Base-by-base conservation (phyloP, 441 rosid species). In the Metrosideros polymorpha region DNA sequence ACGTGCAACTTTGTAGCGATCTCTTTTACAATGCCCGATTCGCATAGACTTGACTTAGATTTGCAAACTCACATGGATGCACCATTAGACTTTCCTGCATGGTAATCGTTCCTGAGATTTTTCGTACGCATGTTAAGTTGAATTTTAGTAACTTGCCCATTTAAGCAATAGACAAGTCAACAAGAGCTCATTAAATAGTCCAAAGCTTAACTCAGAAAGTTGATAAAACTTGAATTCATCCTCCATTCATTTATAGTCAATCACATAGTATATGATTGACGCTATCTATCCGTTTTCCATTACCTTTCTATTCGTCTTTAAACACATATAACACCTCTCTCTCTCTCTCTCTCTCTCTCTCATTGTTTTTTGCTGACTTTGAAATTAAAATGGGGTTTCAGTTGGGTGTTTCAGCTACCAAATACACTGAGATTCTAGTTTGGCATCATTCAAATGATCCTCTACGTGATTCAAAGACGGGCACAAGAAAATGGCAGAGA, bases 351-450 rank as follows among this genome's bases (percentile, higher is more conserved):
- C 55, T 32, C 42, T 85, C 52, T 47, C 45, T 47, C 56, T 61
- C 53, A 39, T 49, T 66, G 42, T 24, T 15, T 50, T 61, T 17
- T 50, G 54, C 50, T 9, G 52, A 51, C 55, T 10, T 39, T 15
- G 4, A 35, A 85, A 39, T 19, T 19, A 63, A 63, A 4, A 32
- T 63, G 76, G 25, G 43, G 24, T 12, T 18, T 25, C 25, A 29
- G 71, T 29, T 53, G 54, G 45, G 22, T 15, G 53, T 51, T 75
- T 51, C 94, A 96, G 98, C 54, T 92, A 61, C 98, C 98, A 79
- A 96, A 94, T 88, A 90, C 93, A 56, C 84, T 93, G 42, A 97
- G 98, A 13, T 94, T 95, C 86, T 32, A 92, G 52, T 89, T 95
- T 55, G 98, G 98, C 77, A 43, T 92, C 63, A 89, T 91, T 50